phyloP scores from a whole-genome alignment of 2,329 filamentous ascomycete species.

The Cercospora brassicicola region DNA sequence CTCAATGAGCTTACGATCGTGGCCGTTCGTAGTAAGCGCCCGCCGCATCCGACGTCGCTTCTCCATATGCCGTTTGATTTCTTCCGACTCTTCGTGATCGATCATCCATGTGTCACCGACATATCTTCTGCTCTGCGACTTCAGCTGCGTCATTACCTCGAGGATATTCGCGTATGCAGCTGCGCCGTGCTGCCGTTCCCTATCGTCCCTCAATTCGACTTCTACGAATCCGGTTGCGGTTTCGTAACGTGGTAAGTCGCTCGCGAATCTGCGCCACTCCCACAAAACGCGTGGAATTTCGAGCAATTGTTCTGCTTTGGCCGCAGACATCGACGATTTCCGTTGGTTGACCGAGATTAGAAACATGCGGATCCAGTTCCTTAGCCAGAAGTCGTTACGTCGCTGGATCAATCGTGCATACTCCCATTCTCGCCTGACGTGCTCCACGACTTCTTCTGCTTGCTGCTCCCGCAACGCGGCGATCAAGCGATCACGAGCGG shows the following conservation, averaged over 20 bases:
- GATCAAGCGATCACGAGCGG: neutral
- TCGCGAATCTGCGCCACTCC: conserved; percentile 29
- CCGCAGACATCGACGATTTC: neutral
- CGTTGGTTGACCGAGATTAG: conserved; percentile 19
- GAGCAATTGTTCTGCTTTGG: conserved; percentile 10
- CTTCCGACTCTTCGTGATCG: neutral
- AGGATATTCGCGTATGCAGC: neutral
- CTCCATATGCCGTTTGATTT: neutral
- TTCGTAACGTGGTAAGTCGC: conserved; percentile 31
- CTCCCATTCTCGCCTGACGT: conserved; percentile 25
- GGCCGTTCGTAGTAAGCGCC: neutral
- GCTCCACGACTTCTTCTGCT: conserved; percentile 11
- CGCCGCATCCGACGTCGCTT: neutral
- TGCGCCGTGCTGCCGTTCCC: conserved; percentile 1
- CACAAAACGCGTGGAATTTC: conserved; percentile 33
- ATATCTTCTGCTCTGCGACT: conserved; percentile 8
- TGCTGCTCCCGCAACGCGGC: conserved; percentile 1
- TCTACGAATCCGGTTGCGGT: conserved; percentile 35
- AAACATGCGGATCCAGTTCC: conserved; percentile 35
- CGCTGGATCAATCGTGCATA: conserved; percentile 23
- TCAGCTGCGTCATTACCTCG: neutral
- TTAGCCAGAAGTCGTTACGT: conserved; percentile 29
- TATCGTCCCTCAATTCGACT: conserved; percentile 24
- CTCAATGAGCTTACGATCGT: conserved; percentile 2
- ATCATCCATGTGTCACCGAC: conserved; percentile 15